Conservation (phyloP, 1,284 basidiomycete genomes). For the Rhodotorula glutinis region DNA sequence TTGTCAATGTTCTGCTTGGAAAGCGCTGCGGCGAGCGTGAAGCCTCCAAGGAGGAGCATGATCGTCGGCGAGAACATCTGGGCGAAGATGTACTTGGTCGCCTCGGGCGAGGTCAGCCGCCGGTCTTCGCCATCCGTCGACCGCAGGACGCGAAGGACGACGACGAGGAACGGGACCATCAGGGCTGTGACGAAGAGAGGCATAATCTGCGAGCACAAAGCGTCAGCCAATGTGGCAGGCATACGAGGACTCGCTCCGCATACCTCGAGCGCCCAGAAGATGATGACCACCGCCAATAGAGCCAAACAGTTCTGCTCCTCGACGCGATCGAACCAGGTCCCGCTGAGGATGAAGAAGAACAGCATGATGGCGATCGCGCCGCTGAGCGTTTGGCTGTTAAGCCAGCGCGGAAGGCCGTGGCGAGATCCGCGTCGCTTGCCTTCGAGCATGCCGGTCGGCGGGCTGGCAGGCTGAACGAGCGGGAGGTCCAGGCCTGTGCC, state of each 20-base stretch:
- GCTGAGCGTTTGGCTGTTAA: constrained; percentile 64
- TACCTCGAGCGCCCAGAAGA: constrained; percentile 95
- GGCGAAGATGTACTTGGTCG: constrained; percentile 71
- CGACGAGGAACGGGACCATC: constrained; percentile 82
- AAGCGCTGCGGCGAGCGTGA: constrained; percentile 94
- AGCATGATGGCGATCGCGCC: constrained; percentile 59
- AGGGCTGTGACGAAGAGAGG: constrained; percentile 95
- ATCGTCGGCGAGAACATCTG: constrained; percentile 81
- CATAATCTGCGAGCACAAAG: constrained; percentile 63
- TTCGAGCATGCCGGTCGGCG: constrained; percentile 1
- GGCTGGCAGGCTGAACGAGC: constrained; percentile 53
- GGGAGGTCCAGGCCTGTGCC: constrained; percentile 35
- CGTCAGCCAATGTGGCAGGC: not conserved
- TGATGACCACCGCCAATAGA: constrained; percentile 83
- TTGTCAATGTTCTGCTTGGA: constrained; percentile 98
- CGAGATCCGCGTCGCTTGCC: constrained; percentile 41
- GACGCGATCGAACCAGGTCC: constrained; percentile 60
- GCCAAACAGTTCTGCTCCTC: constrained; percentile 91
- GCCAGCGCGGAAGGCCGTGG: constrained; percentile 47
- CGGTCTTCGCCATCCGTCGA: constrained; percentile 58
- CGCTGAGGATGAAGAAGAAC: constrained; percentile 62
- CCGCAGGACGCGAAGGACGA: constrained; percentile 78
- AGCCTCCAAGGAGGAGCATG: constrained; percentile 88
- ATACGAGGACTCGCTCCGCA: constrained; percentile 30
- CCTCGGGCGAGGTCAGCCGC: constrained; percentile 64